Evolutionary conservation across 208 protist genomes (phyloP).

Genomic region (Leishmania tarentolae): DNA sequence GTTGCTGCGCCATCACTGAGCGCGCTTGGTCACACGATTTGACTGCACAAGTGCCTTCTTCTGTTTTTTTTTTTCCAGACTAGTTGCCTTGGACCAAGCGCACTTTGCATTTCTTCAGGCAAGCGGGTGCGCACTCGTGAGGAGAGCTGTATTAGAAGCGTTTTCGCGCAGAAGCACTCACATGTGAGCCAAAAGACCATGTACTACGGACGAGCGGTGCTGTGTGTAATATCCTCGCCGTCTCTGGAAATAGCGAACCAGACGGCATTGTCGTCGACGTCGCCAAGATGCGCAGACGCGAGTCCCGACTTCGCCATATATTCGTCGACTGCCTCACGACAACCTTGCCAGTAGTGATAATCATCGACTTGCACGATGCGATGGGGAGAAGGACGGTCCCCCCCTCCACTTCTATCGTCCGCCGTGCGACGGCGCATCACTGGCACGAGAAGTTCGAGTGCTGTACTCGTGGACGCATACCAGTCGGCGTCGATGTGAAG

Average conservation of each 20-base stretch:
- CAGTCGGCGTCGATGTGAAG: slow-evolving; percentile 83
- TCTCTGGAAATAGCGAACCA: slow-evolving; percentile 33
- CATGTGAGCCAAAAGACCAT: not conserved
- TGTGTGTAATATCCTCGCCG: not conserved
- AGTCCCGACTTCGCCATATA: slow-evolving; percentile 14
- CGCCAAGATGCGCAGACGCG: slow-evolving; percentile 15
- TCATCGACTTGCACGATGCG: slow-evolving; percentile 81
- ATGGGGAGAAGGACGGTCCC: not conserved
- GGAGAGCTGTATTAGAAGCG: not conserved
- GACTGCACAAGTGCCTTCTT: not conserved
- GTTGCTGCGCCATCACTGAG: not conserved
- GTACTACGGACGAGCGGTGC: not conserved
- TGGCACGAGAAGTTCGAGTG: slow-evolving; percentile 46
- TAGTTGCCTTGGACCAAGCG: too few relatives aligned
- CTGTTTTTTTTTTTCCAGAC: too few relatives aligned
- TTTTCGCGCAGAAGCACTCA: not conserved
- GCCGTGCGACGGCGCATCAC: slow-evolving; percentile 20
- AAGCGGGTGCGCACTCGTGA: not conserved
- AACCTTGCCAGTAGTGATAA: slow-evolving; percentile 83
- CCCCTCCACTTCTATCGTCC: not conserved
- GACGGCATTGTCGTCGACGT: slow-evolving; percentile 69
- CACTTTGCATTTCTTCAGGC: not conserved
- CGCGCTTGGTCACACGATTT: not conserved
- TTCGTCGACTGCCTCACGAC: slow-evolving; percentile 66
- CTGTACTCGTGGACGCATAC: slow-evolving; percentile 70